Evolutionary conservation across 2,329 filamentous ascomycete species (phyloP).

Genomic region (Chrysosporium keratinophilum): DNA sequence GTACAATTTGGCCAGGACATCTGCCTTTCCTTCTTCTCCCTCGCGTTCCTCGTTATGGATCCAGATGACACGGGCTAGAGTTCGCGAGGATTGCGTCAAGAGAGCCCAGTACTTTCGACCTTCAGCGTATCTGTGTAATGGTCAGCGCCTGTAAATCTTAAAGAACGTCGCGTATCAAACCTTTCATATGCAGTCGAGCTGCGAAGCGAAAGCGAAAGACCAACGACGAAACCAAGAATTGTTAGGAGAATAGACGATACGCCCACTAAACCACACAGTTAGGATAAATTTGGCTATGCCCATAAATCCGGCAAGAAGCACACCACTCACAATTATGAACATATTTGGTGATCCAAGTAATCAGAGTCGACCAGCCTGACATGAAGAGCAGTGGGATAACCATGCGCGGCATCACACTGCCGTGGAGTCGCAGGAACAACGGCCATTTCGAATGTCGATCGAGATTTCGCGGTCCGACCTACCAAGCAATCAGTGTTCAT

Average conservation of each 20-base stretch:
- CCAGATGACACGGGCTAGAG: slow-evolving; percentile 65
- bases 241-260: slow-evolving; percentile 58
- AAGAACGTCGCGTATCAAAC: slow-evolving; percentile 18
- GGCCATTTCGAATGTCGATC: slow-evolving; percentile 67
- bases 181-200: slow-evolving; percentile 69
- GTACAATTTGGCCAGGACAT: slow-evolving; percentile 57
- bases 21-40: slow-evolving; percentile 50
- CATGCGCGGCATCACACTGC: slow-evolving; percentile 64
- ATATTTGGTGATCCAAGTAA: slow-evolving; percentile 48
- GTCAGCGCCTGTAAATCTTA: slow-evolving; percentile 5
- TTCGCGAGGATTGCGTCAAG: slow-evolving; percentile 46
- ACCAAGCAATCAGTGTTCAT: neutral
- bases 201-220: slow-evolving; percentile 66
- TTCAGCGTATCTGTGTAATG: slow-evolving; percentile 40
- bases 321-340: slow-evolving; percentile 32
- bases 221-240: slow-evolving; percentile 71
- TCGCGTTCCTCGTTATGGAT: slow-evolving; percentile 58
- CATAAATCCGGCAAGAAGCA: neutral
- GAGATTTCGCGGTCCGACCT: slow-evolving; percentile 51
- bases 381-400: slow-evolving; percentile 57
- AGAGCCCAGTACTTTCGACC: slow-evolving; percentile 55
- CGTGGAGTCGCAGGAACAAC: slow-evolving; percentile 63
- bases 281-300: slow-evolving; percentile 12
- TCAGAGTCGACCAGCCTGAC: slow-evolving; percentile 53
- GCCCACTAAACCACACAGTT: slow-evolving; percentile 31